phyloP scores from a whole-genome alignment of 495 filamentous ascomycete species.

The Elaphomyces granulatus region DNA sequence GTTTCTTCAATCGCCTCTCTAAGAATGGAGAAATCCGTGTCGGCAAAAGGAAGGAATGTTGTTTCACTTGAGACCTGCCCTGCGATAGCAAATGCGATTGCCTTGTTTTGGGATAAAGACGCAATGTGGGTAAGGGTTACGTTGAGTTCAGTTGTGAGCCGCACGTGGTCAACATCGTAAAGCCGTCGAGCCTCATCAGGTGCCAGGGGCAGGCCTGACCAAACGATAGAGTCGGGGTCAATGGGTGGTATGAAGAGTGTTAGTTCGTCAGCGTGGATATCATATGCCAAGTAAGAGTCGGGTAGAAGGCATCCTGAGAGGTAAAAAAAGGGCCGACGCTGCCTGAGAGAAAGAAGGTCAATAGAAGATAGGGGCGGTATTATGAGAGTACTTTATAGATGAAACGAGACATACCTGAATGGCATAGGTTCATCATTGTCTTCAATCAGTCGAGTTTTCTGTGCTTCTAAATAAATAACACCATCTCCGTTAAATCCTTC shows the following conservation, averaged over 20 bases:
- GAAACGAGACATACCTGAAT: constrained; percentile 48
- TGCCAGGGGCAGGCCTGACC: constrained; percentile 78
- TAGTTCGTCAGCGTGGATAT: constrained; percentile 51
- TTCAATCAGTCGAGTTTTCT: constrained; percentile 60
- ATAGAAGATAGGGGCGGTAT: not conserved
- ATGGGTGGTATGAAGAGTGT: constrained; percentile 90
- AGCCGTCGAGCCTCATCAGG: constrained; percentile 53
- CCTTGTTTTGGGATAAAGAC: constrained; percentile 29
- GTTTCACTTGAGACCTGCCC: constrained; percentile 52
- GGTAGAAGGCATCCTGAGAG: constrained; percentile 73
- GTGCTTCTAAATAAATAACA: constrained; percentile 72
- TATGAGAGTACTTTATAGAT: not conserved
- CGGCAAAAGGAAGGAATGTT: constrained; percentile 47
- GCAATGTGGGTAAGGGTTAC: constrained; percentile 37
- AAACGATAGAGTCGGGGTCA: constrained; percentile 82
- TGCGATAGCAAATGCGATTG: constrained; percentile 53
- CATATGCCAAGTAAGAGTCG: constrained; percentile 72
- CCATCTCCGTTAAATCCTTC: constrained; percentile 20
- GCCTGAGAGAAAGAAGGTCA: constrained; percentile 23
- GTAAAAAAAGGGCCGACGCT: constrained; percentile 92
- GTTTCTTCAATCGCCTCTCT: constrained; percentile 64
- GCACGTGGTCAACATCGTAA: constrained; percentile 75
- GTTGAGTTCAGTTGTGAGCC: constrained; percentile 56
- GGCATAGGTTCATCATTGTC: constrained; percentile 68
- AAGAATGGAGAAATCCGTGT: constrained; percentile 45